These are phyloP conservation scores for Centrapalus pauciflorus DNA, from an alignment of 129 eudicot genomes.

Conservation along the genomic window DNA sequence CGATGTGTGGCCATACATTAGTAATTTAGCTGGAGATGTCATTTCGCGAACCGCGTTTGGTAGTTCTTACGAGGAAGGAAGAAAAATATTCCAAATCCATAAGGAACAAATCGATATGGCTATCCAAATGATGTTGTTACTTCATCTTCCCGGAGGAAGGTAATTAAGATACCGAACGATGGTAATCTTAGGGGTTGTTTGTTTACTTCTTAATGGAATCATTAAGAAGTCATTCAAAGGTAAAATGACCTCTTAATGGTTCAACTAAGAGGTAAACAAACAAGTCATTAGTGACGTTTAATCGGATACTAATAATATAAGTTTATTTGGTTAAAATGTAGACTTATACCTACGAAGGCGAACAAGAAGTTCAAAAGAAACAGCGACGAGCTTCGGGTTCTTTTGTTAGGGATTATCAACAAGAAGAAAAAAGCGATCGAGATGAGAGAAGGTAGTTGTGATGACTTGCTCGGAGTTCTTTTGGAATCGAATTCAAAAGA, in stretches of 20 bases:
- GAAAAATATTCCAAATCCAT: conserved; percentile 29
- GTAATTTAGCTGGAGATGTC: conserved; percentile 35
- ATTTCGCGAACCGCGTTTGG: conserved; percentile 41
- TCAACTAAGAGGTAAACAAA: too few species aligned
- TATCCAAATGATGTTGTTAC: neutral
- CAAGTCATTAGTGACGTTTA: too few species aligned
- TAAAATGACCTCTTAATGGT: too few species aligned
- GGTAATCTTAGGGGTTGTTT: too few species aligned
- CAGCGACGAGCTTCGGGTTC: conserved; percentile 13
- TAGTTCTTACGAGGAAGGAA: conserved; percentile 30
- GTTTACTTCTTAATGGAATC: too few species aligned
- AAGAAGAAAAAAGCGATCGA: conserved; percentile 26
- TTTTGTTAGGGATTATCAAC: conserved; percentile 6
- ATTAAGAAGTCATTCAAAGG: too few species aligned
- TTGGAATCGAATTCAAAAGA: conserved; percentile 29
- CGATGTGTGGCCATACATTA: conserved; percentile 43
- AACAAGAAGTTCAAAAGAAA: conserved; percentile 27
- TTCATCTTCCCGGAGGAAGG: conserved; percentile 39
- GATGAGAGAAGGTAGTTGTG: conserved; percentile 4
- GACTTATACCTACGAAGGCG: conserved; percentile 13
- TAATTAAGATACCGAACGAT: too few species aligned
- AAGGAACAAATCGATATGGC: conserved; percentile 31
- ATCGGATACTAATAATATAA: too few species aligned
- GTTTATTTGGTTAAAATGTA: neutral
- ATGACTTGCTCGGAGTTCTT: conserved; percentile 33